A percentile compares a stretch with the other conserved stretches of the same genome.
These are phyloP conservation scores for Penicillium sp. DNA, from an alignment of 2,329 filamentous ascomycete genomes.

Conservation along the genomic window DNA sequence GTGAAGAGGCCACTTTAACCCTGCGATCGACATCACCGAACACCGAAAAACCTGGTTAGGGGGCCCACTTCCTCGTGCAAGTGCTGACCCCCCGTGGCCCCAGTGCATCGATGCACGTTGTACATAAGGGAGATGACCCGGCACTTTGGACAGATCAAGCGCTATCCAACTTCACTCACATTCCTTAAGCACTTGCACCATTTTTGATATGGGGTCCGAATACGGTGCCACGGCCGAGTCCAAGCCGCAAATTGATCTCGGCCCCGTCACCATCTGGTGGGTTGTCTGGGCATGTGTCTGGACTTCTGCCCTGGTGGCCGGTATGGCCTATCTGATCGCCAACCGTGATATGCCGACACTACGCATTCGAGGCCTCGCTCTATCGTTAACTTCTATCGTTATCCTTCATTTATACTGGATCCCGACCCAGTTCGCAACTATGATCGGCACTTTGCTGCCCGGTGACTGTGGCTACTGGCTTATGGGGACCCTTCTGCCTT, in stretches of 20 bases:
- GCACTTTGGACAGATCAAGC: neutral
- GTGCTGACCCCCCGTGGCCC: neutral
- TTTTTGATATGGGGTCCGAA: constrained; percentile 28
- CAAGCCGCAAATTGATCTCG: constrained; percentile 19
- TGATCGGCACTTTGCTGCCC: constrained; percentile 40
- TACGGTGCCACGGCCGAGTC: constrained; percentile 26
- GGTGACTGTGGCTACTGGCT: constrained; percentile 62
- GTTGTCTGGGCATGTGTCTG: constrained; percentile 27
- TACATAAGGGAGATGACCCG: constrained; percentile 4
- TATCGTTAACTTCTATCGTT: constrained; percentile 35
- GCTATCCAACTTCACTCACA: constrained; percentile 17
- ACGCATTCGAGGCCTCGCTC: constrained; percentile 37
- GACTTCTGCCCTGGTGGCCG: constrained; percentile 30
- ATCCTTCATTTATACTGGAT: constrained; percentile 40
- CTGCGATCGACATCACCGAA: neutral
- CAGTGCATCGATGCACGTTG: neutral
- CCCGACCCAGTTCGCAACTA: constrained; percentile 33
- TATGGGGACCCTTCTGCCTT: constrained; percentile 64
- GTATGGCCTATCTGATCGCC: constrained; percentile 31
- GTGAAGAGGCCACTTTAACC: too few relatives aligned
- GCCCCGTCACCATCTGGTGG: constrained; percentile 30
- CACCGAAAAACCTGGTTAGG: neutral
- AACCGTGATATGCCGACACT: constrained; percentile 35
- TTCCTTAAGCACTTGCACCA: constrained; percentile 8
- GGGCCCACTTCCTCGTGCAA: constrained; percentile 1